A percentile compares a stretch with the other conserved stretches of the same genome.
These are phyloP conservation scores for Corynascus novoguineensis DNA, from an alignment of 495 filamentous ascomycete species.

Conservation along the genomic window DNA sequence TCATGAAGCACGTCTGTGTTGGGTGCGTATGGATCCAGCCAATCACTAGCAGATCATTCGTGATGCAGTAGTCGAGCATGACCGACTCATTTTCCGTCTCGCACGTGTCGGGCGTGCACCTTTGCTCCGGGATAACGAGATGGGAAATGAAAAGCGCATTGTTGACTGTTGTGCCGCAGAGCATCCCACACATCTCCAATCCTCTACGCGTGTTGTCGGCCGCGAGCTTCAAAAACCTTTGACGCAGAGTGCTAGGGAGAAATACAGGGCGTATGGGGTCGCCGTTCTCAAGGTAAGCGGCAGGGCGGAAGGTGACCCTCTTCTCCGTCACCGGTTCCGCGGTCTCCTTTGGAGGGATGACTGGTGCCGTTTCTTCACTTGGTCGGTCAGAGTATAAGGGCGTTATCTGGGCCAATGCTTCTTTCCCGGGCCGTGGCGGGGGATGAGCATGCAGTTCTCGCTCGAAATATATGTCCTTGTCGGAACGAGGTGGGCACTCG, in stretches of 20 bases:
- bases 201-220: conserved; percentile 69
- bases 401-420: conserved; percentile 8
- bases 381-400: conserved; percentile 2
- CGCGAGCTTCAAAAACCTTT: conserved; percentile 65
- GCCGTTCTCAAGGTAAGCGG: conserved; percentile 83
- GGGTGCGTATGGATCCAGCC: conserved; percentile 99
- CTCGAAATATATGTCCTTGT: not conserved
- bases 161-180: conserved; percentile 83
- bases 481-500: conserved; percentile 5
- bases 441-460: not conserved
- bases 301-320: conserved; percentile 67
- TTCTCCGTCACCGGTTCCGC: conserved; percentile 27
- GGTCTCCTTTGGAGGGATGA: conserved; percentile 33
- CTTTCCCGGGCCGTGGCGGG: conserved; percentile 24
- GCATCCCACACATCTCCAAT: conserved; percentile 89
- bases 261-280: conserved; percentile 81
- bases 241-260: conserved; percentile 68
- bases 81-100: conserved; percentile 80
- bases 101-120: conserved; percentile 84
- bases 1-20: conserved; percentile 96
- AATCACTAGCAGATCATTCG: conserved; percentile 77
- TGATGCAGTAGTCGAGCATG: conserved; percentile 81
- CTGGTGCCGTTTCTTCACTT: conserved; percentile 23
- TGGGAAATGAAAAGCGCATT: conserved; percentile 88
- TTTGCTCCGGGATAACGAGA: conserved; percentile 87